Conservation (phyloP, 78 protist genomes). For the Dictyostelium purpureum region DNA sequence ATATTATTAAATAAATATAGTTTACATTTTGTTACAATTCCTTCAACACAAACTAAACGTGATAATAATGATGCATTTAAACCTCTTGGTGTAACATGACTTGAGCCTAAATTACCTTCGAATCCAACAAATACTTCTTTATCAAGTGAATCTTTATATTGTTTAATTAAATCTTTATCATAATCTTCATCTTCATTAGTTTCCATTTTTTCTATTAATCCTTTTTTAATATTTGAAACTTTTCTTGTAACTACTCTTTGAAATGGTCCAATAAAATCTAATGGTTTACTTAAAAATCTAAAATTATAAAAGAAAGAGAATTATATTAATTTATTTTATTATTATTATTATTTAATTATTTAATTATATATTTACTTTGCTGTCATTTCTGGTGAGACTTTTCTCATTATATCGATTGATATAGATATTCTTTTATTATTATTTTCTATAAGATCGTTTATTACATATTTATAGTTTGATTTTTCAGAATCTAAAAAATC, state of each 20-base stretch:
- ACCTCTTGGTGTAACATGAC: slow-evolving; percentile 95
- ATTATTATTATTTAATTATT: not conserved
- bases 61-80: slow-evolving; percentile 88
- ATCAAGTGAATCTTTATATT: not conserved
- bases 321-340: not conserved
- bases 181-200: not conserved
- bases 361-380: not conserved
- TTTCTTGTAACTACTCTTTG: not conserved
- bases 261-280: not conserved
- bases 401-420: slow-evolving; percentile 27
- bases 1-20: not conserved
- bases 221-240: not conserved
- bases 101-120: slow-evolving; percentile 93
- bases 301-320: not conserved
- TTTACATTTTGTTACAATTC: slow-evolving; percentile 97
- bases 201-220: not conserved
- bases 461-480: not conserved
- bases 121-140: slow-evolving; percentile 87
- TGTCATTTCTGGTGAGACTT: not conserved
- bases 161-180: not conserved
- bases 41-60: slow-evolving; percentile 94
- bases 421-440: slow-evolving; percentile 9
- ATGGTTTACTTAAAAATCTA: slow-evolving; percentile 25
- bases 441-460: slow-evolving; percentile 23
- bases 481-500: not conserved